Base-by-base conservation (phyloP, 805 yeast genomes). In the Starmerella asiatica region DNA sequence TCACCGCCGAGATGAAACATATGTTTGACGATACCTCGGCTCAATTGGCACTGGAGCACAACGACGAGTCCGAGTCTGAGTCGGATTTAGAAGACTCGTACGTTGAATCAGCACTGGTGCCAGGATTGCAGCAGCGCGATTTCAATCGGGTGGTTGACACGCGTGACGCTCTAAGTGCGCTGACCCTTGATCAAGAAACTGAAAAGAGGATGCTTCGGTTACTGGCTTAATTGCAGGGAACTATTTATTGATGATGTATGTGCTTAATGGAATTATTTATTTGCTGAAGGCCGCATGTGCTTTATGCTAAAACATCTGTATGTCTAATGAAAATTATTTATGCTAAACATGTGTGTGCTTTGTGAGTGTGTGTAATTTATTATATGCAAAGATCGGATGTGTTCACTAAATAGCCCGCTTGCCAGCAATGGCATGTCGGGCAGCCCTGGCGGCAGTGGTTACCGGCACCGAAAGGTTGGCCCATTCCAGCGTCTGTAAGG, bases 401-500 rank as follows among this genome's bases (percentile, higher is more conserved):
- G n/a, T n/a, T n/a, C n/a, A n/a, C n/a, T n/a, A n/a, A n/a, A n/a
- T n/a, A n/a, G n/a, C n/a, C 29, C 14, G 14, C 12, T 12, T 26
- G 34, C 17, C 36, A 39, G 30, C 20, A 28, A 20, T n/a, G 26
- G 21, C 38, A 23, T 17, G 36, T 34, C 9, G n/a, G 17, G 24
- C 36, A 29, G 33, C 20, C 36, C 21, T 35, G 29, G 28, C 33
- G 18, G 27, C 36, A 8, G 27, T 24, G 14, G 36, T 8, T 7
- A 31, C n/a, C 26, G 26, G 11, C 9, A 16, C 20, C 23, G 44
- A 36, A 4, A 53, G 48, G 5, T 62, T 60, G 0, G 67, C 60
- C 77, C 78, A 74, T 21, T 71, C 65, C 38, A 74, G 58, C 7
- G 73, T 79, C 50, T 70, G 68, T 42, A 75, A 58, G 44, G 74